A percentile compares a stretch with the other conserved stretches of the same genome.
These are phyloP conservation scores for Lodderomyces margitis DNA, from an alignment of 1,139 yeast species.

Conservation along the genomic window DNA sequence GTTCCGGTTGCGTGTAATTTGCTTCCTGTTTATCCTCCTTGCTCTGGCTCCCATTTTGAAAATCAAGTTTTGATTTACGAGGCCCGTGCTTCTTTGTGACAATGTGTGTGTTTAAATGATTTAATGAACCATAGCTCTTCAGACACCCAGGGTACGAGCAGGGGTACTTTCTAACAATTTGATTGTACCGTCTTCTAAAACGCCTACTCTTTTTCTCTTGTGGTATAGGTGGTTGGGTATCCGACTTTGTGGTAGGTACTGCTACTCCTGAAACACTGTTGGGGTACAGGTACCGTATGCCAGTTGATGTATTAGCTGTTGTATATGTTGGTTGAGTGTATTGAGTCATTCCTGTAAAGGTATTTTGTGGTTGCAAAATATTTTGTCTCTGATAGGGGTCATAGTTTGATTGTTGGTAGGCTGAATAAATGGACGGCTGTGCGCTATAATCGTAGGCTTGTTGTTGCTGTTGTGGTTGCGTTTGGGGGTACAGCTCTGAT, in stretches of 20 bases:
- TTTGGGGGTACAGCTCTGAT: slow-evolving; percentile 3
- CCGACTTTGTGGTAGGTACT: slow-evolving; percentile 1
- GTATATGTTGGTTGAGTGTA: slow-evolving; percentile 4
- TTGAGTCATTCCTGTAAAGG: slow-evolving; percentile 4
- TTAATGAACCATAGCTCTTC: slow-evolving; percentile 73
- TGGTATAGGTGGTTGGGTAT: slow-evolving; percentile 15
- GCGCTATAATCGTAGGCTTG: slow-evolving; percentile 6
- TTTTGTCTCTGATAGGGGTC: slow-evolving; percentile 8
- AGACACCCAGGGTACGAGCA: slow-evolving; percentile 62
- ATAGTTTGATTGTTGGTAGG: slow-evolving; percentile 7
- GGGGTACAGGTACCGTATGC: slow-evolving; percentile 5
- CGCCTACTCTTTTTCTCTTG: slow-evolving; percentile 33
- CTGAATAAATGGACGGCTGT: slow-evolving; percentile 4
- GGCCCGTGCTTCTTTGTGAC: slow-evolving; percentile 71
- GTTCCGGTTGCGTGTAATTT: slow-evolving; percentile 2
- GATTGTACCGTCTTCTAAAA: slow-evolving; percentile 66
- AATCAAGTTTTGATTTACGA: slow-evolving; percentile 68
- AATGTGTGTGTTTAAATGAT: slow-evolving; percentile 76
- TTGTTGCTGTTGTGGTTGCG: slow-evolving; percentile 8
- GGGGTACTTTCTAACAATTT: slow-evolving; percentile 63
- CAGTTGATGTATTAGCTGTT: background rate
- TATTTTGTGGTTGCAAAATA: slow-evolving; percentile 3
- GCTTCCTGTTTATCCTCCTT: slow-evolving; percentile 9
- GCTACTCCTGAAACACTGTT: background rate
- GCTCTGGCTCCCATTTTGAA: slow-evolving; percentile 28